These are phyloP conservation scores for Chimonanthus salicifolius DNA, from an alignment of 164 flowering plant species.

Conservation along the genomic window DNA sequence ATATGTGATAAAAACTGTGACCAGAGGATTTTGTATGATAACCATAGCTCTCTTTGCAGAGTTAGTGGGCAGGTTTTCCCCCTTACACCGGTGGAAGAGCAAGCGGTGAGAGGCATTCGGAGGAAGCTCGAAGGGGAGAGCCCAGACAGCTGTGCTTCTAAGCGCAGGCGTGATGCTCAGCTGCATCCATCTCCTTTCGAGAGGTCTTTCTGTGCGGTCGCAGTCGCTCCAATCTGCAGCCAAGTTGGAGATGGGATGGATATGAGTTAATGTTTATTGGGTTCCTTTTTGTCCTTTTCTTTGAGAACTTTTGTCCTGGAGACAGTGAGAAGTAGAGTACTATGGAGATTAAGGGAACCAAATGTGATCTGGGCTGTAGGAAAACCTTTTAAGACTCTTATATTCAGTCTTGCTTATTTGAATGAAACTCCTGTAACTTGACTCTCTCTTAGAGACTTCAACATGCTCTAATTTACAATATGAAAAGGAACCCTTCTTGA, in stretches of 20 bases:
- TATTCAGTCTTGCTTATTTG: constrained; percentile 28
- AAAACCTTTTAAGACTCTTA: constrained; percentile 21
- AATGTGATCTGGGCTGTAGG: constrained; percentile 37
- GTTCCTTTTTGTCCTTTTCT: constrained; percentile 3
- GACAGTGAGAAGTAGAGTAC: constrained; percentile 18
- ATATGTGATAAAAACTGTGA: constrained; percentile 99
- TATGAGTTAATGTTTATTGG: constrained; percentile 44
- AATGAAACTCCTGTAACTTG: constrained; percentile 33
- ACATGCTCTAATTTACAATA: constrained; percentile 9
- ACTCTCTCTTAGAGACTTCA: constrained; percentile 21
- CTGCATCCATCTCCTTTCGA: constrained; percentile 89
- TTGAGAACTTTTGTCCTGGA: constrained; percentile 6
- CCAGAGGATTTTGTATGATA: constrained; percentile 94
- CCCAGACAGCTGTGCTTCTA: constrained; percentile 61
- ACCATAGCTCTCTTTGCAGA: constrained; percentile 90
- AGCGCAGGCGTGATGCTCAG: constrained; percentile 84
- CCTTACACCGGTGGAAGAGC: constrained; percentile 68
- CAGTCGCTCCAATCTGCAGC: constrained; percentile 82
- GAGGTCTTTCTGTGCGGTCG: constrained; percentile 73
- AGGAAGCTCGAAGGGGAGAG: constrained; percentile 82
- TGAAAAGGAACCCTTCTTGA: neutral
- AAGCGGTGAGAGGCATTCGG: constrained; percentile 85
- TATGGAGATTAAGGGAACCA: constrained; percentile 27
- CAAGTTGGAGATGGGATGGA: constrained; percentile 97
- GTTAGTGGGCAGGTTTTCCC: constrained; percentile 84